Conservation (phyloP, 805 yeast species). For the Saccharomycopsis fodiens region DNA sequence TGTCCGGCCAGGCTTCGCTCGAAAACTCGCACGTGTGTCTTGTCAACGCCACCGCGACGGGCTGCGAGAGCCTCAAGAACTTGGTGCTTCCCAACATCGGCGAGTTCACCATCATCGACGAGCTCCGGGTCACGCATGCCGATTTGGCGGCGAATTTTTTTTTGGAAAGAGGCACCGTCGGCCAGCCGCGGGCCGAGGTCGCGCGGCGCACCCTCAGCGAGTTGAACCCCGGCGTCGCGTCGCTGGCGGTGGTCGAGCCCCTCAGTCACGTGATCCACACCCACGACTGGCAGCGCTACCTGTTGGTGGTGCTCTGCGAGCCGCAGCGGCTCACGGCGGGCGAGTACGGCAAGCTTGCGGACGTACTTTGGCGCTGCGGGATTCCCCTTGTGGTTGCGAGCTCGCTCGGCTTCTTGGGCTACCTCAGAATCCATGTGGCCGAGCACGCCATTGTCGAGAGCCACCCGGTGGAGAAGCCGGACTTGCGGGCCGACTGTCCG, state of each 20-base stretch:
- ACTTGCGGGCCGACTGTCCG: constrained; percentile 38
- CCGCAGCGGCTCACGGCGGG: not conserved
- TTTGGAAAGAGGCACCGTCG: constrained; percentile 37
- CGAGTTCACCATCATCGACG: constrained; percentile 51
- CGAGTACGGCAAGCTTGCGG: constrained; percentile 3
- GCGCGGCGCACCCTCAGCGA: constrained; percentile 39
- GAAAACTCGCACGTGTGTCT: constrained; percentile 53
- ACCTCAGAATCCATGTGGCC: constrained; percentile 40
- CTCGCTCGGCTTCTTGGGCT: constrained; percentile 61
- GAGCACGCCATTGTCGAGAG: constrained; percentile 64
- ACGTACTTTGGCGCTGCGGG: constrained; percentile 29
- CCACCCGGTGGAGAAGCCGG: constrained; percentile 53
- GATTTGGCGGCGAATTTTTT: constrained; percentile 62
- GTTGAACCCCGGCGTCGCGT: constrained; percentile 37
- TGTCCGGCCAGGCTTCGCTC: constrained; percentile 60
- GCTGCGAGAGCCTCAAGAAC: constrained; percentile 70
- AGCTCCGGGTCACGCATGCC: constrained; percentile 29
- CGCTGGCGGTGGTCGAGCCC: constrained; percentile 17
- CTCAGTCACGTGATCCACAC: not conserved
- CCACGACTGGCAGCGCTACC: constrained; percentile 10
- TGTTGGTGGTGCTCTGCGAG: constrained; percentile 9
- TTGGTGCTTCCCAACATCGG: constrained; percentile 73
- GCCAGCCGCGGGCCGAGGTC: constrained; percentile 32
- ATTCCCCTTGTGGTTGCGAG: constrained; percentile 50
- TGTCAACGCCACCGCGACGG: constrained; percentile 47